Base-by-base conservation (phyloP, 768 basidiomycete genomes). In the Rhodotorula taiwanensis region DNA sequence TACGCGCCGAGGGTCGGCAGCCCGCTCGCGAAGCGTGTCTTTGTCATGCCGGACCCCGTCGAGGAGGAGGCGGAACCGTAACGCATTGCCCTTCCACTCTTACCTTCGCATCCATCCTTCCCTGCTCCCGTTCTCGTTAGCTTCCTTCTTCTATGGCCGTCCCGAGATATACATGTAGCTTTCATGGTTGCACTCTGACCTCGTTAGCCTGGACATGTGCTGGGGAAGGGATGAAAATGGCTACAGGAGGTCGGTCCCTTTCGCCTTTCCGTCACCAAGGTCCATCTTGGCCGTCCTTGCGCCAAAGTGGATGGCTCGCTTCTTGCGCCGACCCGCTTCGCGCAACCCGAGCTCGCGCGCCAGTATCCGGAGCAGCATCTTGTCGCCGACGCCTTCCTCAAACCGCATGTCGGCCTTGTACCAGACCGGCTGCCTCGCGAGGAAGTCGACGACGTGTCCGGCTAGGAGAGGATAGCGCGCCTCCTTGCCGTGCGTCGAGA, bases 251-350 rank as follows among this genome's bases (percentile, higher is more conserved):
- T 66, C 66, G 5, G 59, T 61, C 7, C 69, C 71, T 52, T 69
- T 72, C 11, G 41, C 44, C 25, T 34, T 33, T 2, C 68, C 60
- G 11, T 49, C 55, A 0, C 45, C 62, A 1, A 52, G n/a, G 34
- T 71, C 71, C 67, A 72, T 70, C 64, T 72, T 73, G 3, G 72
- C 72, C 45, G 69, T 72, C 25, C 61, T 18, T 44, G 63, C 60
- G 1, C 94, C 94, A 77, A 99, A 99, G 72, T 98, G 95, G 88
- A 97, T 95, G 20, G 95, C 95, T 62, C 88, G 76, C 77, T 99
- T 99, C 75, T 87, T 91, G 66, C 89, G 79, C 55, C 70, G 62
- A 65, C 87, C 86, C 9, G 89, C 88, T 66, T 84, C 83, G 4
- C 81, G 75, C 47, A 97, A 78, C 0, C 93, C 92, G n/a, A 91